Conservation (phyloP, 2,329 filamentous ascomycete species). For the Eutypella sp. region DNA sequence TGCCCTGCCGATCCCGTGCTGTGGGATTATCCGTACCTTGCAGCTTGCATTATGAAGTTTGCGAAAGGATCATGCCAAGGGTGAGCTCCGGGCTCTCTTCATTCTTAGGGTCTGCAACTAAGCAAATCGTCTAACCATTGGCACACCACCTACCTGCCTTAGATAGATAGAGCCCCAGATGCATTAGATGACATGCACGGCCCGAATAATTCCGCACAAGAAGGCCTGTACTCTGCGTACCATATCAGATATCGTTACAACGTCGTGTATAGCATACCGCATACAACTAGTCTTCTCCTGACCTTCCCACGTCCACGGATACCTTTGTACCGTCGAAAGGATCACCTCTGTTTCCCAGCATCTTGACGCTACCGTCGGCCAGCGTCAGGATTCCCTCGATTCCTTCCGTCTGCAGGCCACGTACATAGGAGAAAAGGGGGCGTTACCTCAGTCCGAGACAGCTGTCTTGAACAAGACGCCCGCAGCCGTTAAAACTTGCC, state of each 20-base stretch:
- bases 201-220: no score
- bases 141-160: no score
- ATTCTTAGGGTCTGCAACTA: not conserved
- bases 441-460: not conserved
- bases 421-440: not conserved
- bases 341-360: not conserved
- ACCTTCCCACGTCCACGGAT: no score
- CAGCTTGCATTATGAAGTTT: constrained; percentile 1
- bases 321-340: no score
- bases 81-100: not conserved
- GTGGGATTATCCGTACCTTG: not conserved
- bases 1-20: no score
- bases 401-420: not conserved
- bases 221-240: no score
- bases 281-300: no score
- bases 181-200: no score
- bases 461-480: not conserved
- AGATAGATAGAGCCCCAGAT: no score
- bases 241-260: no score
- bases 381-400: not conserved
- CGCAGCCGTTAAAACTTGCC: not conserved
- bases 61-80: not conserved
- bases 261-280: no score
- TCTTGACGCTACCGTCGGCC: not conserved
- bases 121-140: no score